phyloP scores from a whole-genome alignment of 108 stramenopile genomes.

The Mayamaea pseudoterrestris region DNA sequence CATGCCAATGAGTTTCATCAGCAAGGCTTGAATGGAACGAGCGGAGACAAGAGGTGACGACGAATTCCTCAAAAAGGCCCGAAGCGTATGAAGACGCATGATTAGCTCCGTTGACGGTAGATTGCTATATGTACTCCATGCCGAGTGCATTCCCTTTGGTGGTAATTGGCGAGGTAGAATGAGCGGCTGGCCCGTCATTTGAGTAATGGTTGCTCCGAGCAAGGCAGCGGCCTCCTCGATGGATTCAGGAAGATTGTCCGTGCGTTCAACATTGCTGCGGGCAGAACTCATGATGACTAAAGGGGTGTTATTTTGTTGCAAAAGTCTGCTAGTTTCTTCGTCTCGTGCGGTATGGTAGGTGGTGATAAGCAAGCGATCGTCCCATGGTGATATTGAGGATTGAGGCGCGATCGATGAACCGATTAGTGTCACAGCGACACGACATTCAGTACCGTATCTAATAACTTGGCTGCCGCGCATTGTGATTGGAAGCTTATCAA shows the following conservation, averaged over 20 bases:
- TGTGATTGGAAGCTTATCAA: no score
- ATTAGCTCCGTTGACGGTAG: constrained; percentile 56
- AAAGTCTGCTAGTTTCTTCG: neutral
- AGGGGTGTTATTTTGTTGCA: neutral
- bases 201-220: constrained; percentile 56
- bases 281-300: neutral
- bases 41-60: constrained; percentile 54
- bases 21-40: constrained; percentile 61
- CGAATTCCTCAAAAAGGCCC: constrained; percentile 44
- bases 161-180: constrained; percentile 21
- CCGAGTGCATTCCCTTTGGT: constrained; percentile 71
- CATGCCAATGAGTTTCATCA: constrained; percentile 71
- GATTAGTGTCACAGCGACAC: no score
- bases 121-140: constrained; percentile 47
- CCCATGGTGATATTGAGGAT: no score
- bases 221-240: constrained; percentile 77
- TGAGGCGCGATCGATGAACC: no score
- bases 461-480: no score
- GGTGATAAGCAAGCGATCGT: no score
- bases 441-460: no score
- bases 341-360: neutral
- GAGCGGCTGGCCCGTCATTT: constrained; percentile 11
- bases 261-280: constrained; percentile 2
- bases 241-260: constrained; percentile 34
- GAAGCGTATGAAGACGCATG: constrained; percentile 39